A percentile compares a stretch with the other conserved stretches of the same genome.
Conservation (phyloP, 2,329 filamentous ascomycete genomes). For the Penicillium sp. region DNA sequence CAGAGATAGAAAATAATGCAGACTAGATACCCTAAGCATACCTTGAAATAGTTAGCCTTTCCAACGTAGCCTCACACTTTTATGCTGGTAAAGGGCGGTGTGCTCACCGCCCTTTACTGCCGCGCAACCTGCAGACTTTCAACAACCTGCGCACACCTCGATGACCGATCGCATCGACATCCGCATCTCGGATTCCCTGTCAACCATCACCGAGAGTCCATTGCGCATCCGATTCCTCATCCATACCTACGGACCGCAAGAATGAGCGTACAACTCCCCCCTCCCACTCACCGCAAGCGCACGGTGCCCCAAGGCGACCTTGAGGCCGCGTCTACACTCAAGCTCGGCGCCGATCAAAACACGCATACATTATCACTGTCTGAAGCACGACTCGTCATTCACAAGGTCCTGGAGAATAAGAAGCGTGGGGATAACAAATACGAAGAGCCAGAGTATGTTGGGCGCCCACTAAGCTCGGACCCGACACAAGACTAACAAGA, state of each 20-base stretch:
- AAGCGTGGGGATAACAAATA: slow-evolving; percentile 74
- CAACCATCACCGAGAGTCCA: not conserved
- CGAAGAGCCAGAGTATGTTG: slow-evolving; percentile 73
- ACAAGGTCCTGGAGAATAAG: slow-evolving; percentile 77
- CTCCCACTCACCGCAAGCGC: slow-evolving; percentile 41
- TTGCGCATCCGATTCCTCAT: not conserved
- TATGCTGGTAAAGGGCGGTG: slow-evolving; percentile 6
- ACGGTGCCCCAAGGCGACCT: slow-evolving; percentile 59
- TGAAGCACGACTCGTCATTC: slow-evolving; percentile 86
- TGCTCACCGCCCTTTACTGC: slow-evolving; percentile 24
- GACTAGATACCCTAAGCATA: slow-evolving; percentile 17
- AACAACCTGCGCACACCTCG: slow-evolving; percentile 5
- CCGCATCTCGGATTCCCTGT: not conserved
- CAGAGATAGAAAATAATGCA: slow-evolving; percentile 7
- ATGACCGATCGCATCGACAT: slow-evolving; percentile 2
- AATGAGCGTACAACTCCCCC: slow-evolving; percentile 36
- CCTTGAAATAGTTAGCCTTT: not conserved
- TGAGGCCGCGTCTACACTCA: slow-evolving; percentile 74
- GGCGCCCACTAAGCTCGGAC: not conserved
- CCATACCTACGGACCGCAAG: not conserved
- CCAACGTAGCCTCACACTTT: not conserved
- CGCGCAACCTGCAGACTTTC: slow-evolving; percentile 16
- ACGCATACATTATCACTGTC: slow-evolving; percentile 89
- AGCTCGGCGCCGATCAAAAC: slow-evolving; percentile 88
- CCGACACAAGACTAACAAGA: slow-evolving; percentile 1